Conservation (phyloP, 139 green algal species). For the Tetradesmus lagerheimii region DNA sequence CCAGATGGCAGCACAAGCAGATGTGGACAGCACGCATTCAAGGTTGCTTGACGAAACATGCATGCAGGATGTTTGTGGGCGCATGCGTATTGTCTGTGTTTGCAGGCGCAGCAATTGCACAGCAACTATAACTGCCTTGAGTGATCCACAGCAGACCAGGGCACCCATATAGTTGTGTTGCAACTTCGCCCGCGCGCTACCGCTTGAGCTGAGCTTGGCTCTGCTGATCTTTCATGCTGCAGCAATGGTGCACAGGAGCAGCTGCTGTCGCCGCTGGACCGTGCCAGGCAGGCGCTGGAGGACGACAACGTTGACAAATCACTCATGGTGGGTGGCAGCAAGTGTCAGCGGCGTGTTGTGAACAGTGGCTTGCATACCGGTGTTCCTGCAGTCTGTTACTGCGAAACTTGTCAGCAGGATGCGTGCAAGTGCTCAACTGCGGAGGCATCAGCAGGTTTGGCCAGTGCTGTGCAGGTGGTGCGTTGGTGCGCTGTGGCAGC, state of each 20-base stretch:
- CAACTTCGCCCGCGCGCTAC: not conserved
- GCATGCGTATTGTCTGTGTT: not conserved
- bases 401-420: too few relatives aligned
- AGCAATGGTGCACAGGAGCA: conserved; percentile 16
- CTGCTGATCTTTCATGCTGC: not conserved
- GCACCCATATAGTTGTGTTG: not conserved
- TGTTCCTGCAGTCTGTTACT: not conserved
- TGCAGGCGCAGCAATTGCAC: not conserved
- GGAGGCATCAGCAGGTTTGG: not conserved
- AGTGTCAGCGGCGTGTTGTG: not conserved
- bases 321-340: conserved; percentile 43
- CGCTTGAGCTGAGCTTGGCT: too few relatives aligned
- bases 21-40: not conserved
- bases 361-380: not conserved
- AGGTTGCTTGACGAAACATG: not conserved
- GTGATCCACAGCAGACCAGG: not conserved
- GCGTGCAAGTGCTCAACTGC: not conserved
- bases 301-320: conserved; percentile 47
- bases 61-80: not conserved
- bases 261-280: conserved; percentile 39
- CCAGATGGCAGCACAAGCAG: not conserved
- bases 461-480: not conserved
- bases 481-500: not conserved
- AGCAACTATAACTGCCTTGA: not conserved
- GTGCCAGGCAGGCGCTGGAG: conserved; percentile 47